Percentiles rank a stretch among this genome's conserved stretches.
Conservation (phyloP, 176 grass and related monocot species). For the Themeda triandra region DNA sequence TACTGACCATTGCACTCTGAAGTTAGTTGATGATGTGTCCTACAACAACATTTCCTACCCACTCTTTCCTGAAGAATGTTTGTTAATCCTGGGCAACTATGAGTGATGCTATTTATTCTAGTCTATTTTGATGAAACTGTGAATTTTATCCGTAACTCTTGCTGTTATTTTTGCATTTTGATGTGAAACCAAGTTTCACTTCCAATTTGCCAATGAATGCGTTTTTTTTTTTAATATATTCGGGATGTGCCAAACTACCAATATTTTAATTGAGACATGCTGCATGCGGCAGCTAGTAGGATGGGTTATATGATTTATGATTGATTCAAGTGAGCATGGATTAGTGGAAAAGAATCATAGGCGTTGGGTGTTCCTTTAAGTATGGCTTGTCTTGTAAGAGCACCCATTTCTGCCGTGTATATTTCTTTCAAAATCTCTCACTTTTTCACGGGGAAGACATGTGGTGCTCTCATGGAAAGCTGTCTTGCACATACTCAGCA, state of each 20-base stretch:
- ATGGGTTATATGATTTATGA: neutral
- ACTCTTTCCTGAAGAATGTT: neutral
- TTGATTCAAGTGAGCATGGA: constrained; percentile 2
- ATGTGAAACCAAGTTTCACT: neutral
- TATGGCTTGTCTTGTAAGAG: neutral
- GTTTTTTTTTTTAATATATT: neutral
- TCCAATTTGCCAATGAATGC: neutral
- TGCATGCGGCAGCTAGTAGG: neutral
- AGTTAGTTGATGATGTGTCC: constrained; percentile 15
- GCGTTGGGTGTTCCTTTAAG: neutral
- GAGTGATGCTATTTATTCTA: neutral
- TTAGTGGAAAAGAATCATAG: neutral
- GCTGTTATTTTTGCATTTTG: neutral
- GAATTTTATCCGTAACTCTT: neutral
- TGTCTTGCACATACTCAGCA: neutral
- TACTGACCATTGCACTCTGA: constrained; percentile 5
- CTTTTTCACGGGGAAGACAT: neutral
- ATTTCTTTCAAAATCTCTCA: neutral
- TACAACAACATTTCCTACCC: constrained; percentile 5
- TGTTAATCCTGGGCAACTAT: neutral
- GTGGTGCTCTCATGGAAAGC: neutral
- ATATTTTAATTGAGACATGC: constrained; percentile 3
- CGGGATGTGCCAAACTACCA: neutral
- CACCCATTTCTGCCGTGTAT: neutral
- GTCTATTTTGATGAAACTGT: neutral